Base-by-base conservation (phyloP, 495 filamentous ascomycete genomes). In the Aspergillus affinis region DNA sequence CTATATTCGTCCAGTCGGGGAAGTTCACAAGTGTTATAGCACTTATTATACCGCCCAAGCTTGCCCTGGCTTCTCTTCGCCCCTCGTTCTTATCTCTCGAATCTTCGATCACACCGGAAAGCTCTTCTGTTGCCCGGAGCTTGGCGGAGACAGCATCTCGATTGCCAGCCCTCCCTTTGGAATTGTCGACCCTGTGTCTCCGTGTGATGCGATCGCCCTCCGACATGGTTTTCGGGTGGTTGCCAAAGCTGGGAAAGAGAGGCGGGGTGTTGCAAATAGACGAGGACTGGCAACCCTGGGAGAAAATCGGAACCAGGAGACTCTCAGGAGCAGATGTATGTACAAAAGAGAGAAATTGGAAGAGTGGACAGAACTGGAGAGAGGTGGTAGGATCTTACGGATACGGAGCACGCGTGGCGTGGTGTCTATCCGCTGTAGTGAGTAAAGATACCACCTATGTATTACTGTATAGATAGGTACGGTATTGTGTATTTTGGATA, bases 1-100 rank as follows among this genome's bases (percentile, higher is more conserved):
- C 75, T 48, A 88, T 78, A 57, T 82, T 83, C 8, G 90, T 75
- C 87, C 87, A 88, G 65, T 82, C 82, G 20, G 88, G 86, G 55
- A 92, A 77, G 17, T 83, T 83, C 15, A 76, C 64, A 57, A 83
- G 78, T 0, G 75, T 73, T 5, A 76, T 69, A 0, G 76, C 79
- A 20, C 71, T 60, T 23, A 63, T 62, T 57, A 70, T 54, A 48
- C 64, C 67, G 27, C 72, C 55, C 46, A 75, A 36, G 7, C 64
- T 59, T 12, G 58, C 21, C 86, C 83, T 51, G 51, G 29, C 26
- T 44, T 46, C 48, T 57, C 32, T 36, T 30, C 21, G 23, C 1
- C 5, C 8, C 19, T 32, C 55, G 20, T 36, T 6, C 13, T 32
- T 18, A 32, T 15, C 12, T 17, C 13, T 13, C 6, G n/a, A n/a